A percentile compares a stretch with the other conserved stretches of the same genome.
These are phyloP conservation scores for Monosporozyma solicola DNA, from an alignment of 805 yeast species.

Conservation along the genomic window DNA sequence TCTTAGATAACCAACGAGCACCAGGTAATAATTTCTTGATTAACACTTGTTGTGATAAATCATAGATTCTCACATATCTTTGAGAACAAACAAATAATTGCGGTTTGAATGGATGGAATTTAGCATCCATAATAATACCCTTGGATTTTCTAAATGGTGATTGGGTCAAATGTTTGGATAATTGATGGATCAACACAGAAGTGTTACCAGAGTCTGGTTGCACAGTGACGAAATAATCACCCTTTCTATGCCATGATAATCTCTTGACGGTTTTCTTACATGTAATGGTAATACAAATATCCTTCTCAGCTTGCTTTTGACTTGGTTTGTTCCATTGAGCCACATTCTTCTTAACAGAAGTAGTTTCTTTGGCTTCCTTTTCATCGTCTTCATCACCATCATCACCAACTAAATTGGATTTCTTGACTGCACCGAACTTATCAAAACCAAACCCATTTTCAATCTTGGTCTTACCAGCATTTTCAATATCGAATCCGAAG, in stretches of 20 bases:
- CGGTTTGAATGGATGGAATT: constrained; percentile 94
- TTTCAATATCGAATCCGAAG: constrained; percentile 81
- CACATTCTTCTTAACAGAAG: constrained; percentile 40
- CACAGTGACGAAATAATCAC: constrained; percentile 94
- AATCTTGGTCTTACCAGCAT: constrained; percentile 63
- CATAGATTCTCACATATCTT: constrained; percentile 84
- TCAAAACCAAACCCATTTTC: constrained; percentile 91
- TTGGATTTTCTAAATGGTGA: constrained; percentile 89
- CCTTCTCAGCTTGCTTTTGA: constrained; percentile 48
- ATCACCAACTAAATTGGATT: constrained; percentile 32
- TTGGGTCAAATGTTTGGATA: constrained; percentile 89
- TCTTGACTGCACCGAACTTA: constrained; percentile 46
- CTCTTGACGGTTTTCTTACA: constrained; percentile 62
- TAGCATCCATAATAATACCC: constrained; percentile 92
- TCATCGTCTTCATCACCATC: constrained; percentile 32
- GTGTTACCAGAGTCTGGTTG: constrained; percentile 87
- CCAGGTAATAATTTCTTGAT: constrained; percentile 87
- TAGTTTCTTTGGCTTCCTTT: constrained; percentile 29
- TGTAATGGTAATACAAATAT: constrained; percentile 66
- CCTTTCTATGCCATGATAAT: constrained; percentile 92
- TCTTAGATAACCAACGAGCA: constrained; percentile 85
- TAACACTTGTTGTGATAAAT: constrained; percentile 75
- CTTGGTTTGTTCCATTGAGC: constrained; percentile 82
- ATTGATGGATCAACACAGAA: constrained; percentile 87
- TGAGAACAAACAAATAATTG: constrained; percentile 91